Conservation (phyloP, 2,329 filamentous ascomycete genomes). For the Bipolaris sorokiniana region DNA sequence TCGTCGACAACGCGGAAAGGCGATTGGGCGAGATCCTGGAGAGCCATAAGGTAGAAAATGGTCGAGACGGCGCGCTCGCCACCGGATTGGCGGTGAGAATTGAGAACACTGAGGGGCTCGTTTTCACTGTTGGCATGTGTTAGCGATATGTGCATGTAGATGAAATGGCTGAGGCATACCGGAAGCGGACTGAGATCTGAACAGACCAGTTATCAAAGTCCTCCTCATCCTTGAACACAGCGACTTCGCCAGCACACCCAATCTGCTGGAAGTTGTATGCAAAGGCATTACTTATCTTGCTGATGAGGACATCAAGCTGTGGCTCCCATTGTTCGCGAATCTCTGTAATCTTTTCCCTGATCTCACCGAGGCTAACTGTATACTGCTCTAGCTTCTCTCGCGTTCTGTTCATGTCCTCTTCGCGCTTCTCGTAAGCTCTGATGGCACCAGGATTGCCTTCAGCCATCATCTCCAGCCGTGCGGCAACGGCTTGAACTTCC, state of each 20-base stretch:
- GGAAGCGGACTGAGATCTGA: conserved; percentile 93
- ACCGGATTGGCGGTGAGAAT: conserved; percentile 92
- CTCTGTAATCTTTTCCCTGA: conserved; percentile 65
- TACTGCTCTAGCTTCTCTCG: conserved; percentile 64
- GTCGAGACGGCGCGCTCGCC: conserved; percentile 96
- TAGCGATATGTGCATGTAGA: conserved; percentile 6
- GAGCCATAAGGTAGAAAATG: conserved; percentile 98
- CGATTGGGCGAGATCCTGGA: conserved; percentile 90
- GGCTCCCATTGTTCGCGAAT: conserved; percentile 83
- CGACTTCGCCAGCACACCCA: conserved; percentile 89
- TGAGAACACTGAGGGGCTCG: conserved; percentile 82
- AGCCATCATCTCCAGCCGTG: conserved; percentile 79
- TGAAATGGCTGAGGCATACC: conserved; percentile 59
- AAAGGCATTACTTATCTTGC: conserved; percentile 87
- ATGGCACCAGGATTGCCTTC: conserved; percentile 77
- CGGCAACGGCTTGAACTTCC: conserved; percentile 75
- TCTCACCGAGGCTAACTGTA: conserved; percentile 60
- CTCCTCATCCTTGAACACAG: conserved; percentile 80
- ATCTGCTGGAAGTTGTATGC: conserved; percentile 93
- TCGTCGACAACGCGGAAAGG: conserved; percentile 99
- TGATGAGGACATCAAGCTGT: conserved; percentile 75
- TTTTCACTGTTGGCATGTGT: conserved; percentile 53
- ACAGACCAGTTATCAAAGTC: conserved; percentile 96
- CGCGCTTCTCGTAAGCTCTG: conserved; percentile 65
- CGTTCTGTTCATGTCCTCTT: conserved; percentile 70